Conservation (phyloP, 352 stramenopile genomes). For the Globisporangium acanthophoron region DNA sequence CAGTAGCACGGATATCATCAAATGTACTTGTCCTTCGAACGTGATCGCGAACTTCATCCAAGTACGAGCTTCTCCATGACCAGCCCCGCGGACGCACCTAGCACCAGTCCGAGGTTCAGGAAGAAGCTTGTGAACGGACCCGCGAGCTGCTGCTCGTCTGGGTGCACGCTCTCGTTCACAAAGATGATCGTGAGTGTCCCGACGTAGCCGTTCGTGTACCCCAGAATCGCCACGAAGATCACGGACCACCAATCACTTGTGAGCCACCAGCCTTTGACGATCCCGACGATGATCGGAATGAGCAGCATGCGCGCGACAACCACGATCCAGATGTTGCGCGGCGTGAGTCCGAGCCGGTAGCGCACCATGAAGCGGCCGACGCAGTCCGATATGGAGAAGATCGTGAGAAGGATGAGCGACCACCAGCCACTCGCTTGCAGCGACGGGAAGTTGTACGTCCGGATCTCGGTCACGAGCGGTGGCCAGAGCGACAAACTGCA, state of each 20-base stretch:
- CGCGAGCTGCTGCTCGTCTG: conserved; percentile 62
- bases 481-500: conserved; percentile 72
- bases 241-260: conserved; percentile 72
- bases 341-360: conserved; percentile 54
- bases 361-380: conserved; percentile 65
- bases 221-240: conserved; percentile 58
- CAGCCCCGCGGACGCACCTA: conserved; percentile 62
- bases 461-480: conserved; percentile 77
- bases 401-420: conserved; percentile 72
- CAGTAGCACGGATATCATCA: no score
- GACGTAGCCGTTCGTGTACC: conserved; percentile 76
- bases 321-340: conserved; percentile 57
- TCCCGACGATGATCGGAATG: conserved; percentile 61
- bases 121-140: conserved; percentile 84
- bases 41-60: conserved; percentile 5
- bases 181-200: conserved; percentile 79
- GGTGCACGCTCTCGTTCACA: conserved; percentile 71
- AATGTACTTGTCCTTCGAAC: no score
- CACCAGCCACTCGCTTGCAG: conserved; percentile 74
- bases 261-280: conserved; percentile 64
- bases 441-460: conserved; percentile 69
- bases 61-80: conserved; percentile 58
- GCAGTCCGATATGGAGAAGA: conserved; percentile 74
- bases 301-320: conserved; percentile 55
- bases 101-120: conserved; percentile 77